Base-by-base conservation (phyloP, 1,139 yeast species). In the Diutina ranongensis region DNA sequence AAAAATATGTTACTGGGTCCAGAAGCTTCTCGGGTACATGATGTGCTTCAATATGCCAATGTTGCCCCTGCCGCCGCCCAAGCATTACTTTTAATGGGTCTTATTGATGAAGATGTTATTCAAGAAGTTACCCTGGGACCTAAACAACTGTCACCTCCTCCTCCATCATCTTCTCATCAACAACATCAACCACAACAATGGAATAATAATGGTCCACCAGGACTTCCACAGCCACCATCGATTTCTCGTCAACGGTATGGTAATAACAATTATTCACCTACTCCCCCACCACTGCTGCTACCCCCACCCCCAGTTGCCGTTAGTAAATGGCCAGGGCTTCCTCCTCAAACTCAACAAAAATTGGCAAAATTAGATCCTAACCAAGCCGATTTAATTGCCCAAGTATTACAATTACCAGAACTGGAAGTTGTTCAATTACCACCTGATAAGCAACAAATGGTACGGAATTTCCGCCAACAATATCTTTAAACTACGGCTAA, bases 31-130 rank as follows among this genome's bases (percentile, higher is more conserved):
- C 68, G 76, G 49, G 76, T 75, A 4, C 60, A 62, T 13, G 79
- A 76, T 40, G 68, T 78, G 41, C 67, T 79, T 49, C 74, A 68
- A 48, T 66, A 78, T 33, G 79, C 83, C 3, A 71, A 76, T 45
- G 63, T 82, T 44, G 81, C 87, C 3, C 64, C 77, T 2, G 71
- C 84, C 1, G 78, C 84, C 0, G 78, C 88, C 0, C 92, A 83
- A 57, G 84, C 87, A 2, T 65, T 83, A 50, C 60, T 83, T n/a
- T 66, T 81, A 44, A 82, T 83, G 89, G 94, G 92, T 0, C 69
- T 83, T 45, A 76, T 83, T 31, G 84, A 82, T 57, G 68, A 72
- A 38, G 80, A 77, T 38, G 82, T 80, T 18, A 77, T 83, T 25
- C 68, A 71, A 34, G 74, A 69, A 3, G 65, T 64, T 1, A 42